Evolutionary conservation across 1,284 basidiomycete species (phyloP), one percentile per base, ranked within the genome.

Genomic region (Ustilago cynodontis): DNA sequence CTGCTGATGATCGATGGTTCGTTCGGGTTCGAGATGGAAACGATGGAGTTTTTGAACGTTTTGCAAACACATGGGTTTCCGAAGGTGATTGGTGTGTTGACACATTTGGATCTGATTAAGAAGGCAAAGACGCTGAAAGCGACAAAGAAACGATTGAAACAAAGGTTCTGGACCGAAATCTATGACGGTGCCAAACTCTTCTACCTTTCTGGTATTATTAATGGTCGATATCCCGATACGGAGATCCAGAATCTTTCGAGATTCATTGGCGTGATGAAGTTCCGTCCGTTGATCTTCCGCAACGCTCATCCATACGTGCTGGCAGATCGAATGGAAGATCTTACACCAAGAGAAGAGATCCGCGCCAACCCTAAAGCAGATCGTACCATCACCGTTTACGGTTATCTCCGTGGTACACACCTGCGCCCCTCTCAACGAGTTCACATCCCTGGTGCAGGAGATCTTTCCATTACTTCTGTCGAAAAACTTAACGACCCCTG

Each of bases 1-100:
- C 88, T 99, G 50, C 91, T 99, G 76, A 95, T 98, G 94, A 93
- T 99, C 79, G 97, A 99, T 84, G 96, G 94, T 3, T 95, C 93
- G 45, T 98, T 96, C 86, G 96, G 96, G 1, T 97, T 99, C 81
- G 96, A 99, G 88, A 99, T 99, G 97, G 97, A 99, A 92, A 96
- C 94, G 0, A 99, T 99, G 85, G 96, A 99, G 87, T 98, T 98
- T 76, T 91, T 99, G 69, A 99, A 98, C 80, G 92, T 98, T 73
- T 91, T 99, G 29, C 95, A 98, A 88, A 90, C 94, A 0, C 97
- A 99, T 84, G 97, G 97, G 39, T 96, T 99, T 86, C 97, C 97
- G 3, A 99, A 99, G 89, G 93, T 99, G 82, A 95, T 99, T 72
- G 96, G 96, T 68, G 88, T 99, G 60, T 91, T 99, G 49, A 93